phyloP scores from a whole-genome alignment of 768 basidiomycete species.

The Tricholoma furcatifolium region DNA sequence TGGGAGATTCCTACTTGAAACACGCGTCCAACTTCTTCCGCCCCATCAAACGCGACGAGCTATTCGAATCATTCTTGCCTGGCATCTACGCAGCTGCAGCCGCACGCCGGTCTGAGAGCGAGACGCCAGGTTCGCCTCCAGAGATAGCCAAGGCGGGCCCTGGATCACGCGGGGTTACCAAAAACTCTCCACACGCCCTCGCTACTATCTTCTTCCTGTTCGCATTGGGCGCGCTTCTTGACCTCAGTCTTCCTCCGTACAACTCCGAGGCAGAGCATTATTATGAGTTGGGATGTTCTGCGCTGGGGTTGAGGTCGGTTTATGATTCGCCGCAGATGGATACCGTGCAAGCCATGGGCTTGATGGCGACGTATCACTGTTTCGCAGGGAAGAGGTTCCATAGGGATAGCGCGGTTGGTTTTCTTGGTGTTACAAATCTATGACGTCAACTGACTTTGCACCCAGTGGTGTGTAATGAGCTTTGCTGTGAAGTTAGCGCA shows the following conservation, averaged over 20 bases:
- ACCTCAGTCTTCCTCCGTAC: conserved; percentile 48
- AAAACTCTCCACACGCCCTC: conserved; percentile 43
- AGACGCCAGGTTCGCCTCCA: conserved; percentile 5
- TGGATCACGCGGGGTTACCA: not conserved
- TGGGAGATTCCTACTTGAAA: conserved; percentile 41
- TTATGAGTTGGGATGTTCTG: conserved; percentile 55
- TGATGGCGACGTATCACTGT: conserved; percentile 57
- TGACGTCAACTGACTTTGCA: conserved; percentile 22
- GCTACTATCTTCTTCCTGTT: conserved; percentile 58
- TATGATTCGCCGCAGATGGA: conserved; percentile 55
- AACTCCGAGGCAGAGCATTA: conserved; percentile 60
- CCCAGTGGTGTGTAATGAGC: conserved; percentile 51
- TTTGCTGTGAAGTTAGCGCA: conserved; percentile 61
- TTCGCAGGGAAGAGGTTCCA: conserved; percentile 52
- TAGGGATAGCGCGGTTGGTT: conserved; percentile 39
- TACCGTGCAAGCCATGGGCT: conserved; percentile 58
- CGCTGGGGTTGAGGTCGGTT: conserved; percentile 48
- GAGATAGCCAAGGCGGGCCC: not conserved
- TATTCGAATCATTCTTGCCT: conserved; percentile 38
- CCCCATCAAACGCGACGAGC: conserved; percentile 47
- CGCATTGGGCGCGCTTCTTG: conserved; percentile 61
- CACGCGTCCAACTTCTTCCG: conserved; percentile 52
- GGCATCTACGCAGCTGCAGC: conserved; percentile 33
- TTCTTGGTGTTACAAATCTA: conserved; percentile 18
- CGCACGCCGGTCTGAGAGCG: conserved; percentile 11